Percentiles rank a stretch among this genome's conserved stretches.
Conservation (phyloP, 2,329 filamentous ascomycete genomes). For the Cladosporium colombiae region DNA sequence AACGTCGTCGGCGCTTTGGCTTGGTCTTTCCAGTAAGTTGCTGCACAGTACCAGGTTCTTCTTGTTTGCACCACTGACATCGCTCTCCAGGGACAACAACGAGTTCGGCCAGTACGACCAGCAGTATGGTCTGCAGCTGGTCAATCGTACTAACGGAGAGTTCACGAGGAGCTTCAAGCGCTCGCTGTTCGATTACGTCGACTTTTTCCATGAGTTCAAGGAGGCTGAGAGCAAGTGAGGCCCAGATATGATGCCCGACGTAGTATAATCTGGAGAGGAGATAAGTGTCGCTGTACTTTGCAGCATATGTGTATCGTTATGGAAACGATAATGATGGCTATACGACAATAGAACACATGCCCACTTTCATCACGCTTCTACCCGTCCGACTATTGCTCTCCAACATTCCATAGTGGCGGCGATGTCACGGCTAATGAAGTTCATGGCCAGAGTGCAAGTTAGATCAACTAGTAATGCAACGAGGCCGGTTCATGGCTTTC, state of each 20-base stretch:
- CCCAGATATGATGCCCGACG: neutral
- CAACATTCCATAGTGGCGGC: neutral
- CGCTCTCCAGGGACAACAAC: conserved; percentile 28
- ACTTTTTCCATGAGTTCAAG: conserved; percentile 22
- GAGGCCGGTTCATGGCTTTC: neutral
- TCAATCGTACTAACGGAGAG: conserved; percentile 23
- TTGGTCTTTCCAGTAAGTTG: conserved; percentile 45
- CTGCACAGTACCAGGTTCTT: no score
- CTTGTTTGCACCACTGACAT: neutral
- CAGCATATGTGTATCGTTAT: no score
- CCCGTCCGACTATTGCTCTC: neutral
- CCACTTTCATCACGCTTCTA: no score
- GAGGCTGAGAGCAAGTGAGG: neutral
- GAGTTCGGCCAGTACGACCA: conserved; percentile 22
- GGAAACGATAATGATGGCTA: no score
- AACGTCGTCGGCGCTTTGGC: conserved; percentile 54
- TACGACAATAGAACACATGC: no score
- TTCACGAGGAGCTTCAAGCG: conserved; percentile 24
- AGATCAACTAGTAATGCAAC: no score
- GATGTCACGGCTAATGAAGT: neutral
- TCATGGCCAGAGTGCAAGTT: no score
- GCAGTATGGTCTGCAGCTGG: conserved; percentile 24
- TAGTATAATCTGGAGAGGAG: no score
- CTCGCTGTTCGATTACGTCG: conserved; percentile 24
- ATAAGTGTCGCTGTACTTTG: no score